phyloP scores from a whole-genome alignment of 2,329 filamentous ascomycete species.

The Colletotrichum eremochloae region DNA sequence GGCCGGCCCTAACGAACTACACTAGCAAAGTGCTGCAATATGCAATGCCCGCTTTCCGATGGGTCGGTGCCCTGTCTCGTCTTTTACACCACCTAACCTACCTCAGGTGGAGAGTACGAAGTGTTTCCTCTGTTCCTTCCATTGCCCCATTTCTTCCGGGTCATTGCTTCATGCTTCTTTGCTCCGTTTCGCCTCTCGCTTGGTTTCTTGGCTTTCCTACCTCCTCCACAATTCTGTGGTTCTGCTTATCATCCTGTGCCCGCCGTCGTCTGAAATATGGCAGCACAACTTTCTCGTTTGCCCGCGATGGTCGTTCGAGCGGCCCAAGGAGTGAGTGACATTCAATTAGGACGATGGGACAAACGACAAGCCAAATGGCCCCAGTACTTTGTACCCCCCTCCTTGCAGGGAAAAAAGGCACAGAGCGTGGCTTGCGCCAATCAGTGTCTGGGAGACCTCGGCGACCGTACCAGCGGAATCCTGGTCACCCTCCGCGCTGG shows the following conservation, averaged over 20 bases:
- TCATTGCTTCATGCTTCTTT: conserved; percentile 9
- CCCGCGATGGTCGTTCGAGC: neutral
- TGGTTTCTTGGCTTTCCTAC: neutral
- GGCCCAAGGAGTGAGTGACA: neutral
- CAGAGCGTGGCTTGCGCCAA: conserved; percentile 5
- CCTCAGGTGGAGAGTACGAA: neutral
- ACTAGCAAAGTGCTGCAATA: conserved; percentile 23
- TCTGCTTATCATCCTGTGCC: conserved; percentile 1
- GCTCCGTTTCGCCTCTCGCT: conserved; percentile 28
- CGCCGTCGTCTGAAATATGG: conserved; percentile 34
- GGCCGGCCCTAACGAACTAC: neutral
- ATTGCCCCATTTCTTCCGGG: neutral
- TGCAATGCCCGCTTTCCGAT: conserved; percentile 22
- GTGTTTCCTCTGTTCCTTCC: neutral
- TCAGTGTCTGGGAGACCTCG: neutral
- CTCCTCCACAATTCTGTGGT: conserved; percentile 29
- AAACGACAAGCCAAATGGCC: conserved; percentile 19
- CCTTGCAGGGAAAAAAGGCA: neutral
- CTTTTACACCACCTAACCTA: neutral
- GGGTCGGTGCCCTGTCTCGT: neutral
- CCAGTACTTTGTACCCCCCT: neutral
- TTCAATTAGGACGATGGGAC: conserved; percentile 9
- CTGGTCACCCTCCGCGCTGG: conserved; percentile 32
- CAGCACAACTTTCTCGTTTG: conserved; percentile 9
- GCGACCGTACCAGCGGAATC: conserved; percentile 36